Conservation (phyloP, 2,329 filamentous ascomycete genomes). For the Neobulgaria alba region DNA sequence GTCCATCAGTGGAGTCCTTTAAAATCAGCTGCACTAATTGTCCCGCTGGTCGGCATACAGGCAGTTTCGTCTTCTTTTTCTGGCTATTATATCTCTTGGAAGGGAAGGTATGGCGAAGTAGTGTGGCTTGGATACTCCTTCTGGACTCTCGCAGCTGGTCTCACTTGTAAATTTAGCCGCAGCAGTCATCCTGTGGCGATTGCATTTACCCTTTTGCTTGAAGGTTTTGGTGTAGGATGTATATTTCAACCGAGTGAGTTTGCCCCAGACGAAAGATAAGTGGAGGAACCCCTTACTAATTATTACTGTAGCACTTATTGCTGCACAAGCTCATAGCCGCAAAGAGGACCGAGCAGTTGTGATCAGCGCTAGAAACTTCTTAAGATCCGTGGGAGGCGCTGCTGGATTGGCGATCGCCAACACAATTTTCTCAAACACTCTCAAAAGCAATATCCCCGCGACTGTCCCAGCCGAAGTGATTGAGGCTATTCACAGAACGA, state of each 20-base stretch:
- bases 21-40: slow-evolving; percentile 42
- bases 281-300: no score
- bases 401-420: slow-evolving; percentile 49
- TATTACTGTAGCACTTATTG: slow-evolving; percentile 46
- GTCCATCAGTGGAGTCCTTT: slow-evolving; percentile 29
- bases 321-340: slow-evolving; percentile 47
- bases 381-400: slow-evolving; percentile 49
- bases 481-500: slow-evolving; percentile 16
- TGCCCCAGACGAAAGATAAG: no score
- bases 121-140: slow-evolving; percentile 35
- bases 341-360: slow-evolving; percentile 52
- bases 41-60: slow-evolving; percentile 42
- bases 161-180: slow-evolving; percentile 42
- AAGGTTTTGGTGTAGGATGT: slow-evolving; percentile 45
- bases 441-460: slow-evolving; percentile 28
- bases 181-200: slow-evolving; percentile 36
- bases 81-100: slow-evolving; percentile 49
- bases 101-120: slow-evolving; percentile 49
- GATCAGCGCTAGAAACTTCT: slow-evolving; percentile 54
- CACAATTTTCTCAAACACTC: slow-evolving; percentile 42
- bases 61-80: slow-evolving; percentile 37
- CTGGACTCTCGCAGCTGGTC: slow-evolving; percentile 41
- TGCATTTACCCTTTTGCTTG: slow-evolving; percentile 42
- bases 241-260: slow-evolving; percentile 39
- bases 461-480: slow-evolving; percentile 12